Base-by-base conservation (phyloP, 73 alveolate genomes). In the Symbiodinium pilosum region DNA sequence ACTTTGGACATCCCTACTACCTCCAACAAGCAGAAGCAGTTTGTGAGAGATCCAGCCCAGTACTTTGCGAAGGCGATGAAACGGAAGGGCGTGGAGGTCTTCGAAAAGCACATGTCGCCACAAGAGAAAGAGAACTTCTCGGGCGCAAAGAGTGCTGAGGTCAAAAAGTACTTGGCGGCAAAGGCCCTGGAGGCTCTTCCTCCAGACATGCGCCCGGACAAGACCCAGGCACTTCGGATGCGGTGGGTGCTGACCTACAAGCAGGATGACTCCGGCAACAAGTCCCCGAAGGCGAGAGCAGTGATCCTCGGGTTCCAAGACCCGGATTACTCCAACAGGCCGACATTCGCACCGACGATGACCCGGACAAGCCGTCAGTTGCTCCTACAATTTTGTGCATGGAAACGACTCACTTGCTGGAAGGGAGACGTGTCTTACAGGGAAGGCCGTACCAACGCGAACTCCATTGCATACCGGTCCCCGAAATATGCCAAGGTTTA, bases 361-460 rank as follows among this genome's bases (percentile, higher is more conserved):
- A 75, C 86, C 1, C 28, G 86, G 6, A 34, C 12, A 0, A n/a
- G 51, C 44, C 0, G 86, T 0, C 86, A 75, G 28, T 2, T 75
- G 8, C 47, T 6, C 51, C 44, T 85, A 8, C 93, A 85, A 28
- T 44, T 39, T 40, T 28, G 81, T 20, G 43, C 93, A 3, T 43
- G 38, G 34, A 24, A 43, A 3, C 6, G 32, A 1, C 4, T 42
- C 1, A 21, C 30, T 2, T 24, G 34, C 81, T n/a, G 39, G 51
- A 85, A 85, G 40, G 93, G 93, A 8, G 93, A 85, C 26, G 93
- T 47, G 41, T 85, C 32, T 44, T 85, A 30, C 93, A 85, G 32
- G 83, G 93, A 1, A 26, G 51, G 8, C 51, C 32, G 11, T 85
- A 20, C 47, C 83, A 47, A 2, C 77, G 93, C 11, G 93, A 85